These are phyloP conservation scores for Naegleria fowleri DNA, from an alignment of 208 protist species.

Conservation along the genomic window DNA sequence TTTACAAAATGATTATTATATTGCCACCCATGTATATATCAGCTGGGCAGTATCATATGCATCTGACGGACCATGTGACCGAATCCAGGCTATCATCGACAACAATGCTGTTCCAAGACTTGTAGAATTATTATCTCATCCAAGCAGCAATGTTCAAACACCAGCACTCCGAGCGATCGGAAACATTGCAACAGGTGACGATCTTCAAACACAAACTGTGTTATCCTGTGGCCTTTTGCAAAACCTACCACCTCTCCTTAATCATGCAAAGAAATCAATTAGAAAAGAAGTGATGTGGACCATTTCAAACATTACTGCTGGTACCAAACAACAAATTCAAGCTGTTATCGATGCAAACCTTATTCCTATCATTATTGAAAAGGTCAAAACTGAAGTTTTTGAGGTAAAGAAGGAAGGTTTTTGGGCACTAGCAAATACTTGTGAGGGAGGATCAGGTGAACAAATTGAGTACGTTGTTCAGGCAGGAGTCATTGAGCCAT, in stretches of 20 bases:
- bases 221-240: slow-evolving; percentile 80
- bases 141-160: slow-evolving; percentile 66
- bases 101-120: slow-evolving; percentile 70
- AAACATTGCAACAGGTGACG: slow-evolving; percentile 95
- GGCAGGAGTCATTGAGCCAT: slow-evolving; percentile 70
- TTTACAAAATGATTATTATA: background rate
- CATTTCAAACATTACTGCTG: slow-evolving; percentile 97
- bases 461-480: slow-evolving; percentile 78
- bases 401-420: slow-evolving; percentile 95
- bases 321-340: slow-evolving; percentile 82
- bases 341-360: slow-evolving; percentile 75
- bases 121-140: slow-evolving; percentile 77
- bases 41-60: slow-evolving; percentile 91
- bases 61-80: slow-evolving; percentile 82
- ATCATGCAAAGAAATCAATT: slow-evolving; percentile 73
- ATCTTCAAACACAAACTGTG: slow-evolving; percentile 89
- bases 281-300: slow-evolving; percentile 98
- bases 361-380: slow-evolving; percentile 76
- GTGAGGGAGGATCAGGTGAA: slow-evolving; percentile 71
- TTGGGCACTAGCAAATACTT: slow-evolving; percentile 93
- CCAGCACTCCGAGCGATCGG: slow-evolving; percentile 92
- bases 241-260: slow-evolving; percentile 68
- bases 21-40: background rate
- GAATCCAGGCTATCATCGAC: slow-evolving; percentile 89
- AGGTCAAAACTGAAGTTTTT: slow-evolving; percentile 73